phyloP scores from a whole-genome alignment of 2,329 filamentous ascomycete genomes.

The Nannizziopsis arthrosporioides region DNA sequence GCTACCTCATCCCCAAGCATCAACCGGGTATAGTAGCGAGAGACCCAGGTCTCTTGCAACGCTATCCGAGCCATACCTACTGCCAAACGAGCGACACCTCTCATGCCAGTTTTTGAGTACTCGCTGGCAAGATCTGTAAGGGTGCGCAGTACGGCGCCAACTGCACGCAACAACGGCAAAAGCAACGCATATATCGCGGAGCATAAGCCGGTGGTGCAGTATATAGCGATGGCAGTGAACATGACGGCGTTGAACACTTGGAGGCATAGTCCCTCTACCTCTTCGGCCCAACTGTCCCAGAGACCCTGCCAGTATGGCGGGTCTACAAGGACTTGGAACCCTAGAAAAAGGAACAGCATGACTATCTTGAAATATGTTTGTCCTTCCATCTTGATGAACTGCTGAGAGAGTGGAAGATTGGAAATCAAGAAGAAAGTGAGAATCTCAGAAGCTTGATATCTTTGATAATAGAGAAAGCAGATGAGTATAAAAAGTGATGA shows the following conservation, averaged over 20 bases:
- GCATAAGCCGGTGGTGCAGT: not conserved
- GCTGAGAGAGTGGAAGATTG: not conserved
- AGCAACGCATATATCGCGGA: not conserved
- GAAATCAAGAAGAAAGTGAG: not conserved
- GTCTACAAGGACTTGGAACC: not conserved
- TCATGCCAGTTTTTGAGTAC: conserved; percentile 3
- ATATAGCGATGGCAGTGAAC: not conserved
- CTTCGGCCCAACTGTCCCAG: conserved; percentile 1
- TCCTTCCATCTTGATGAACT: too few species aligned
- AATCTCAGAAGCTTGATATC: not conserved
- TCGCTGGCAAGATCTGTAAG: not conserved
- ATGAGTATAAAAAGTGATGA: not conserved
- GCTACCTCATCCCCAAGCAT: not conserved
- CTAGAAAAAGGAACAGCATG: conserved; percentile 1
- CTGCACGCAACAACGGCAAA: not conserved
- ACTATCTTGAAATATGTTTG: not conserved
- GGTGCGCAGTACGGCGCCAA: not conserved
- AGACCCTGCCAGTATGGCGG: conserved; percentile 3
- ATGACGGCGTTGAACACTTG: conserved; percentile 9
- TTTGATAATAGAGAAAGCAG: not conserved
- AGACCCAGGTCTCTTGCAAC: not conserved
- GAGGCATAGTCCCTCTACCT: conserved; percentile 10
- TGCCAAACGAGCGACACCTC: conserved; percentile 5
- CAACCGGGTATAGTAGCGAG: not conserved
- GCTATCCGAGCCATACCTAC: not conserved